Base-by-base conservation (phyloP, 129 eudicot species). In the Flaveria linearis region DNA sequence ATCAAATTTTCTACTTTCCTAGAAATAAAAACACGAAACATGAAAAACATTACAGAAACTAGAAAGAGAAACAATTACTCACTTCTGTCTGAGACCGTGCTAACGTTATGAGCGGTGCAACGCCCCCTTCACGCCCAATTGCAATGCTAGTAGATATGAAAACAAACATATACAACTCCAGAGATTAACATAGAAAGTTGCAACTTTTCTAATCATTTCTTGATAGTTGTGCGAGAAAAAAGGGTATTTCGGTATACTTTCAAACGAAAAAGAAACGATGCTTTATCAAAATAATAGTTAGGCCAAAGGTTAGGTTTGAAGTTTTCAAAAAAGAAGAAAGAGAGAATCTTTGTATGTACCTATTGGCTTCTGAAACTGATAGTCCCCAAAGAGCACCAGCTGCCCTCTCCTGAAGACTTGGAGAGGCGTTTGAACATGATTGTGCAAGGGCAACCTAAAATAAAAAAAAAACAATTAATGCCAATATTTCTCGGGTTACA, bases 361-460 rank as follows among this genome's bases (percentile, higher is more conserved):
- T 94, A 83, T 91, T 94, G 71, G 90, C 87, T 88, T 94, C 99
- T 33, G 99, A 91, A 33, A 91, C 96, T 11, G 99, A 94, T 68
- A 95, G 83, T 57, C 95, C 99, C 99, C 99, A 95, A 3, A 95
- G 83, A 69, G 99, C 99, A 66, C 99, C 99, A 45, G 99, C 99
- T 77, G 96, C 99, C 80, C 99, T 87, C 89, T 95, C 99, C 76
- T 95, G 99, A 82, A 95, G 99, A 79, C 97, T 92, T 39, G 91
- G 91, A 70, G 97, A 86, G 45, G 97, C 90, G 64, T 95, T 86
- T 36, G 97, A 61, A 83, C 97, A 91, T 39, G 95, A 89, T 49
- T 76, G 88, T 23, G 99, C 96, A 83, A 95, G 97, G 58, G 94
- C 86, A 83, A 95, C 99, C 99, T 95, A 76, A 69, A 62, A 46